Base-by-base conservation (phyloP, 2,329 filamentous ascomycete species). In the Reticulascus tulasneorum region DNA sequence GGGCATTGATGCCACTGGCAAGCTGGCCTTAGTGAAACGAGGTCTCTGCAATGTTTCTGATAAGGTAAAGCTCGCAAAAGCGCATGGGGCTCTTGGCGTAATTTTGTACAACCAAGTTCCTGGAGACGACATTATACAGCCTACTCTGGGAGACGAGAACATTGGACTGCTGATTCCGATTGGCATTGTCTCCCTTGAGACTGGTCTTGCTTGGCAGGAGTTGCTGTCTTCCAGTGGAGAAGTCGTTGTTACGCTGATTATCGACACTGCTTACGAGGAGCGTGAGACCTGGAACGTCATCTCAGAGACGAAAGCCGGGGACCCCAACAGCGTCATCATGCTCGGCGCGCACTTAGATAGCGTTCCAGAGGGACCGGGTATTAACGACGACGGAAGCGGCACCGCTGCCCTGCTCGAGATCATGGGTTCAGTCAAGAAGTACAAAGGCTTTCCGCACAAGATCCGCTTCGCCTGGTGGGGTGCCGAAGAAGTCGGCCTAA, bases 21-120 rank as follows among this genome's bases (percentile, higher is more conserved):
- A 69, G 49, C 55, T 71, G 21, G 61, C 58, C 2, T 63, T 71
- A 11, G 52, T 71, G 12, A 67, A 67, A 58, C 61, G 67, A 8
- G 67, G 67, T 16, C 37, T 39, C 17, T 71, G 67, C 38, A 56
- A 61, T 24, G 60, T 71, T 23, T 44, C 58, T 0, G 60, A 65
- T 24, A 71, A 71, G 50, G 55, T 69, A 21, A 62, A 59, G 48
- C 53, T 69, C 5, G 67, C 67, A 19, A 63, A 56, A 49, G 52
- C 58, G 8, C 53, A 61, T 9, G 67, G 66, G 26, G 68, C 66
- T 3, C 25, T 62, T 3, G 66, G 56, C 25, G 65, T 71, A 1
- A 56, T 85, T 20, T 66, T 85, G 32, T 82, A 79, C 54, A 77
- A 85, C 66, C 79, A 83, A 44, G 63, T 59, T 3, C 59, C 68